phyloP scores from a whole-genome alignment of 2,329 filamentous ascomycete genomes.

The Sclerotinia minor region DNA sequence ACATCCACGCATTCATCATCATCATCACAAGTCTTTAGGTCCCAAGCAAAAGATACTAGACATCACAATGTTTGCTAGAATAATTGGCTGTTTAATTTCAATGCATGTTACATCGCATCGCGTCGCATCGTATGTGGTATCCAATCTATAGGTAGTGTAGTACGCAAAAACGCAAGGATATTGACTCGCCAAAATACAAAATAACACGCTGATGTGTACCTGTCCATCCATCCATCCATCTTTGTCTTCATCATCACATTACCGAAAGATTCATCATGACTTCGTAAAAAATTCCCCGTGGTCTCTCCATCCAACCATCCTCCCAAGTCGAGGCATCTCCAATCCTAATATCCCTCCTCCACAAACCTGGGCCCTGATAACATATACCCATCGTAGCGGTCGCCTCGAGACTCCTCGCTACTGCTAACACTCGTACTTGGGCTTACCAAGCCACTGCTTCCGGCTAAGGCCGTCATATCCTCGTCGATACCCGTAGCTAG shows the following conservation, averaged over 20 bases:
- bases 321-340: no score
- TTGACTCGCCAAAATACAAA: constrained; percentile 5
- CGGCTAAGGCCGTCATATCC: constrained; percentile 31
- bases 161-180: neutral
- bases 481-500: constrained; percentile 34
- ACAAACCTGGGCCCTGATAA: constrained; percentile 19
- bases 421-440: constrained; percentile 41
- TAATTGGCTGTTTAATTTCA: neutral
- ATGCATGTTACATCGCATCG: neutral
- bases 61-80: neutral
- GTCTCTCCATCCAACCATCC: neutral
- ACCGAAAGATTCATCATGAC: constrained; percentile 18
- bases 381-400: constrained; percentile 28
- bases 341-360: constrained; percentile 10
- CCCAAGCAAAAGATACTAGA: no score
- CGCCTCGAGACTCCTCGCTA: constrained; percentile 32
- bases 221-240: neutral
- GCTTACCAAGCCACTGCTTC: constrained; percentile 39
- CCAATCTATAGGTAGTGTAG: constrained; percentile 8
- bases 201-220: neutral
- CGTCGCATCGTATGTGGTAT: neutral
- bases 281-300: neutral
- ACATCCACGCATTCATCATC: neutral
- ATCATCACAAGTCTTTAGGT: neutral
- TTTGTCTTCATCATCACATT: neutral